phyloP scores from a whole-genome alignment of 331 rosid species.

The Pyrus hybrid region DNA sequence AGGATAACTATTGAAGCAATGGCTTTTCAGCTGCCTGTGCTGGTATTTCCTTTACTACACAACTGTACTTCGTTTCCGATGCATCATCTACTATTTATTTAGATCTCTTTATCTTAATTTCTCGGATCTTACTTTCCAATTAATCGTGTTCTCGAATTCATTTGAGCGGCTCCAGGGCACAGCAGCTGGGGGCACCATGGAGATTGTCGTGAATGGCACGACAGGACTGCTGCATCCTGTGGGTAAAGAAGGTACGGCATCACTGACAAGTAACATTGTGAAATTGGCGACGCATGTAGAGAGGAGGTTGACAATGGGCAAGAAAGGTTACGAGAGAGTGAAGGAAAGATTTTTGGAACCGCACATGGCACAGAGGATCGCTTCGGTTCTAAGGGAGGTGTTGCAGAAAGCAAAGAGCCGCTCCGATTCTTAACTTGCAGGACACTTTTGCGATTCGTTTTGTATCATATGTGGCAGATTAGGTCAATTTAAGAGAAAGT shows the following conservation, averaged over 20 bases:
- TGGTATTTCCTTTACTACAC: constrained; percentile 38
- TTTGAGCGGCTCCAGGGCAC: constrained; percentile 49
- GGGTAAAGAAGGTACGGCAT: constrained; percentile 59
- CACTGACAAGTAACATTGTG: constrained; percentile 68
- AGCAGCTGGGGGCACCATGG: constrained; percentile 93
- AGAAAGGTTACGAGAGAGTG: constrained; percentile 67
- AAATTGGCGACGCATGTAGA: constrained; percentile 78
- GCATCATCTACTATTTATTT: neutral
- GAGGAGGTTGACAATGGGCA: constrained; percentile 85
- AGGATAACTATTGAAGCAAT: constrained; percentile 95
- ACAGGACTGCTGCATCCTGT: constrained; percentile 71
- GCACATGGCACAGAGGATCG: constrained; percentile 79
- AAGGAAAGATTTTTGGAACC: constrained; percentile 74
- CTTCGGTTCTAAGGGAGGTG: constrained; percentile 63
- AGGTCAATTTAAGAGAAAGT: neutral
- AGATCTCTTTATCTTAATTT: too few relatives aligned
- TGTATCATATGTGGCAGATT: constrained; percentile 9
- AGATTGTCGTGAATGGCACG: constrained; percentile 74
- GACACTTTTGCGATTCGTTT: neutral
- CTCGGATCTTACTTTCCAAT: neutral
- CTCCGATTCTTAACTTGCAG: constrained; percentile 6
- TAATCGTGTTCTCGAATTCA: neutral
- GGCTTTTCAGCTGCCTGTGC: constrained; percentile 89
- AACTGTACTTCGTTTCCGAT: neutral
- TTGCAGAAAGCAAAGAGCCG: constrained; percentile 48